Percentiles rank a stretch among this genome's conserved stretches.
phyloP scores from a whole-genome alignment of 2,329 filamentous ascomycete genomes.

The Sporothrix sp. region DNA sequence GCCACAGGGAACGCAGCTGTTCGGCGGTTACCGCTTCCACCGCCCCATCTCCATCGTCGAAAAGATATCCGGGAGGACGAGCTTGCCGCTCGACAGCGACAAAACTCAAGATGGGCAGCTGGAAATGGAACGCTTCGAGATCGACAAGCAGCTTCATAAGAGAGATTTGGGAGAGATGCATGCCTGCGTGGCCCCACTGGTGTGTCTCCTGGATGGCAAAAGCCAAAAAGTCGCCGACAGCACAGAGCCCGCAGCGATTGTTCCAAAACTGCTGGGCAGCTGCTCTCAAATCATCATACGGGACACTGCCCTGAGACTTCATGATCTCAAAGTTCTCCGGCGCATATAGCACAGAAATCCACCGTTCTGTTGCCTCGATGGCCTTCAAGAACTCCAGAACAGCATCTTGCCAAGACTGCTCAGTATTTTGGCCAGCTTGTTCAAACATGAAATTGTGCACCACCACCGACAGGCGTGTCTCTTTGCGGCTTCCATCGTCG shows the following conservation, averaged over 20 bases:
- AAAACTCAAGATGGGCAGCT: conserved; percentile 25
- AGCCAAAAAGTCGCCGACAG: conserved; percentile 15
- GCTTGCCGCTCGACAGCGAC: conserved; percentile 18
- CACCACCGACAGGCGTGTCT: conserved; percentile 18
- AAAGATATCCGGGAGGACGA: conserved; percentile 21
- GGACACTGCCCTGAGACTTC: conserved; percentile 1
- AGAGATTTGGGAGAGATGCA: conserved; percentile 13
- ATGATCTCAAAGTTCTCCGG: conserved; percentile 12
- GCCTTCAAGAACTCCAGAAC: conserved; percentile 13
- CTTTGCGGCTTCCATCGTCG: not conserved
- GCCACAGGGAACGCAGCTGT: conserved; percentile 12
- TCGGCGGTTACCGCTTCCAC: conserved; percentile 14
- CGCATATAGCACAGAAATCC: conserved; percentile 14
- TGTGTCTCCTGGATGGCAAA: conserved; percentile 17
- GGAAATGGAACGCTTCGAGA: conserved; percentile 25
- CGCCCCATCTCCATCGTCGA: conserved; percentile 17
- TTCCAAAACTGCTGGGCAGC: conserved; percentile 10
- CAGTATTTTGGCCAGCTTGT: conserved; percentile 15
- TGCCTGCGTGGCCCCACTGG: conserved; percentile 19
- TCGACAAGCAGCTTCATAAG: conserved; percentile 26
- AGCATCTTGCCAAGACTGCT: conserved; percentile 16
- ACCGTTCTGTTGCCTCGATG: conserved; percentile 12
- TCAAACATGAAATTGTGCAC: conserved; percentile 23
- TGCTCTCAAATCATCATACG: conserved; percentile 6
- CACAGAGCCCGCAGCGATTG: conserved; percentile 15